Evolutionary conservation across 768 basidiomycete genomes (phyloP).

Genomic region (Termitomyces sp.): DNA sequence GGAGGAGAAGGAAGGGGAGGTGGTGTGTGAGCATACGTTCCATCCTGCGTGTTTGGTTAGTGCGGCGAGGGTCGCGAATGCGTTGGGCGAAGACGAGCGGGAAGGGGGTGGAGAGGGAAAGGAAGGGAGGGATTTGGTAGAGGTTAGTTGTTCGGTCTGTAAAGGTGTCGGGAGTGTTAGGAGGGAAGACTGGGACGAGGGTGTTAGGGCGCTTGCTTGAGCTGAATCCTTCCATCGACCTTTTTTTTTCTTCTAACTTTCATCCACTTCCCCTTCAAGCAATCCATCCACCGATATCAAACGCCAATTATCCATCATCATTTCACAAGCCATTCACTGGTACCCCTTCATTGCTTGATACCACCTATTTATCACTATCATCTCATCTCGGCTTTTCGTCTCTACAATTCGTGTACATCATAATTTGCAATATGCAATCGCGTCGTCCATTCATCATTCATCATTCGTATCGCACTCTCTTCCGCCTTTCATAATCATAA

Average conservation of each 20-base stretch:
- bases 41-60: conserved; percentile 70
- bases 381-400: background rate
- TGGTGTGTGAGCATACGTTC: conserved; percentile 62
- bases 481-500: background rate
- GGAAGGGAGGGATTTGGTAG: conserved; percentile 34
- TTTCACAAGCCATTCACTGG: background rate
- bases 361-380: background rate
- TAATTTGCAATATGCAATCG: background rate
- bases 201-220: conserved; percentile 22
- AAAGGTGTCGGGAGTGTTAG: conserved; percentile 54
- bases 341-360: conserved; percentile 1
- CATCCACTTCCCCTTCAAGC: background rate
- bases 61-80: conserved; percentile 45
- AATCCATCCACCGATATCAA: background rate
- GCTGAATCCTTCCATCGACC: background rate
- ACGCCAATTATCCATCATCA: background rate
- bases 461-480: background rate
- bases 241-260: background rate
- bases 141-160: conserved; percentile 75
- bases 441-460: background rate
- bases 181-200: conserved; percentile 55
- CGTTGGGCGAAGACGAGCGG: conserved; percentile 51
- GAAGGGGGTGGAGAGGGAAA: conserved; percentile 19
- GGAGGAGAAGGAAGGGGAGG: conserved; percentile 10
- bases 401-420: background rate